phyloP scores from a whole-genome alignment of 352 stramenopile species.

The Globisporangium cylindrosporum region DNA sequence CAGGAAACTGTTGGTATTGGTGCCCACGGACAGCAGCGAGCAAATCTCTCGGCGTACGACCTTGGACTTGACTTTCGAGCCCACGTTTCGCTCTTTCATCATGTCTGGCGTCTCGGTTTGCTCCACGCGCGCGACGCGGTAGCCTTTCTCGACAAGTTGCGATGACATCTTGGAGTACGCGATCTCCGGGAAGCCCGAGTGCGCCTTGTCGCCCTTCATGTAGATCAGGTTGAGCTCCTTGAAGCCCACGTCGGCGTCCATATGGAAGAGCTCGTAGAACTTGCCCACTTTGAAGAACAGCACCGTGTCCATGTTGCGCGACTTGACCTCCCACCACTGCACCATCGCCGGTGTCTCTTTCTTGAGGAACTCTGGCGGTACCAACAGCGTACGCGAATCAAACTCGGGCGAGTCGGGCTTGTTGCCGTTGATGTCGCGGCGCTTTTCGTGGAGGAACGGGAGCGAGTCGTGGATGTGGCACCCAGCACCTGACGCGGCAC shows the following conservation, averaged over 20 bases:
- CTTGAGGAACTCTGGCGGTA: conserved; percentile 86
- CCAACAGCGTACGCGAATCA: conserved; percentile 90
- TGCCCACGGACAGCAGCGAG: conserved; percentile 93
- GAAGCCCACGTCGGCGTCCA: conserved; percentile 98
- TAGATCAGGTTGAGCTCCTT: conserved; percentile 96
- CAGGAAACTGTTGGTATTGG: conserved; percentile 94
- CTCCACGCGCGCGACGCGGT: conserved; percentile 97
- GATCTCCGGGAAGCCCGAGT: conserved; percentile 98
- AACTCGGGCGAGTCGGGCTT: conserved; percentile 84
- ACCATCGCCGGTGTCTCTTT: conserved; percentile 94
- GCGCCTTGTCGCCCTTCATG: conserved; percentile 98
- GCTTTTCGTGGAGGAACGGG: conserved; percentile 84
- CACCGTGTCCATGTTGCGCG: conserved; percentile 96
- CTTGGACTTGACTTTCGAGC: conserved; percentile 70
- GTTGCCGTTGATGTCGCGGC: conserved; percentile 88
- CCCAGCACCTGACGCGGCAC: conserved; percentile 48
- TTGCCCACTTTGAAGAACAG: conserved; percentile 99
- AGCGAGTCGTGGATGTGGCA: conserved; percentile 92
- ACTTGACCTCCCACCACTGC: conserved; percentile 99
- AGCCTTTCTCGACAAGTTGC: conserved; percentile 94
- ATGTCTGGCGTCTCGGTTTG: conserved; percentile 99
- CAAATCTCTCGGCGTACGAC: conserved; percentile 95
- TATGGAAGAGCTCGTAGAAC: conserved; percentile 97
- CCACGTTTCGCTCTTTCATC: conserved; percentile 92
- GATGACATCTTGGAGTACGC: conserved; percentile 96